Base-by-base conservation (phyloP, 2,329 filamentous ascomycete genomes). In the Cryphonectria nitschkei region DNA sequence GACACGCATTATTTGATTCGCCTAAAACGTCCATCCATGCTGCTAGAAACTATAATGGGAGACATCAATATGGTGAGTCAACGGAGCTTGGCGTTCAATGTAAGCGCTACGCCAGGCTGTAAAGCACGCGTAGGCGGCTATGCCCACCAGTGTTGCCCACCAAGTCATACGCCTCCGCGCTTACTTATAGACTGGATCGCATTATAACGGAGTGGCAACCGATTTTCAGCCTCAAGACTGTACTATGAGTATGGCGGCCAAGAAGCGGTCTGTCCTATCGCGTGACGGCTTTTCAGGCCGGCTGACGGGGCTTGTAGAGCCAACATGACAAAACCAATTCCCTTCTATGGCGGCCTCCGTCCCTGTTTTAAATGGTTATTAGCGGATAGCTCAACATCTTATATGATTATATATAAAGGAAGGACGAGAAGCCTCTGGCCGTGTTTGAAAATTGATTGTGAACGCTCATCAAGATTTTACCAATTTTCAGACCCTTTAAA, bases 21-120 rank as follows among this genome's bases (percentile, higher is more conserved):
- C 29, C 54, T 34, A 16, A 4, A 32, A 58, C 34, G 14, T 29
- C 29, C 6, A 5, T 19, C 14, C 32, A 39, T 61, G 58, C 58
- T 7, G 58, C 58, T 5, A 37, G 32, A 13, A 26, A 11, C 16
- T 26, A 26, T 58, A 58, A 26, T 13, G 2, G 8, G 22, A 37
- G 58, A 19, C 16, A n/a, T 26, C 16, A 3, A 1, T 34, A 7
- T 34, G 14, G 54, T 58, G 58, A 61, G 29, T 61, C 58, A 39
- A 61, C 3, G 32, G 34, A 50, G 46, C 5, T 34, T 61, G 22
- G 32, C 22, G 19, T 22, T n/a, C 2, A 34, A 2, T n/a, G 58
- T 61, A n/a, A 61, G 58, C 58, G 29, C 58, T 61, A 61, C 8
- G 16, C 19, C 22, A n/a, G 58, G 58, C 58, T 61, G 58, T n/a